Conservation (phyloP, 192 early-diverging fungal genomes). For the Coemansia pectinata region DNA sequence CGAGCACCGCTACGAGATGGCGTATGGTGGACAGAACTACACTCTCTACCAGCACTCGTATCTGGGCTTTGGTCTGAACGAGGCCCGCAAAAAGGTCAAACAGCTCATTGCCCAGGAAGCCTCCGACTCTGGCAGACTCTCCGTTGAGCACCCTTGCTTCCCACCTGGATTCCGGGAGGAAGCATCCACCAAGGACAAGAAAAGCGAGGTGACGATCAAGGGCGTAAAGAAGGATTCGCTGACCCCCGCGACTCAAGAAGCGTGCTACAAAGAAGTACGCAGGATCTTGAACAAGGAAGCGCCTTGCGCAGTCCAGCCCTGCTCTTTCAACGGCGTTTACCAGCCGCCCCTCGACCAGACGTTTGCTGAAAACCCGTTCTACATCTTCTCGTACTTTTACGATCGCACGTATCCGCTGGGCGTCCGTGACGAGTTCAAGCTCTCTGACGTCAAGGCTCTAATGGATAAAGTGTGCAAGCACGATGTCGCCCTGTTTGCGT, state of each 20-base stretch:
- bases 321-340: constrained; percentile 92
- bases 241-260: constrained; percentile 23
- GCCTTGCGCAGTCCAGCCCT: constrained; percentile 62
- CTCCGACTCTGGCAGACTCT: constrained; percentile 35
- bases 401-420: constrained; percentile 79
- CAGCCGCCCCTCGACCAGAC: constrained; percentile 74
- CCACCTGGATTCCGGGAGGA: constrained; percentile 63
- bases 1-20: constrained; percentile 72
- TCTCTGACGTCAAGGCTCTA: constrained; percentile 66
- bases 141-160: constrained; percentile 65
- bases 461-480: constrained; percentile 70
- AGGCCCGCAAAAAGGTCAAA: constrained; percentile 79
- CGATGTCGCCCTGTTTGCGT: constrained; percentile 55
- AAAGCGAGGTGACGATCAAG: constrained; percentile 46
- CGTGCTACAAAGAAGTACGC: constrained; percentile 56
- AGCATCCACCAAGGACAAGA: constrained; percentile 24
- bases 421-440: constrained; percentile 69
- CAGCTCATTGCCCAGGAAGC: constrained; percentile 38
- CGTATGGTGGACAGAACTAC: constrained; percentile 72
- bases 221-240: constrained; percentile 61
- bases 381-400: constrained; percentile 96
- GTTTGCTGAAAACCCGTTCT: constrained; percentile 77
- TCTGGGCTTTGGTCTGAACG: constrained; percentile 87
- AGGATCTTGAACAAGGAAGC: constrained; percentile 77
- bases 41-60: constrained; percentile 95